Conservation (phyloP, 768 basidiomycete genomes). For the Amyloporia xantha region DNA sequence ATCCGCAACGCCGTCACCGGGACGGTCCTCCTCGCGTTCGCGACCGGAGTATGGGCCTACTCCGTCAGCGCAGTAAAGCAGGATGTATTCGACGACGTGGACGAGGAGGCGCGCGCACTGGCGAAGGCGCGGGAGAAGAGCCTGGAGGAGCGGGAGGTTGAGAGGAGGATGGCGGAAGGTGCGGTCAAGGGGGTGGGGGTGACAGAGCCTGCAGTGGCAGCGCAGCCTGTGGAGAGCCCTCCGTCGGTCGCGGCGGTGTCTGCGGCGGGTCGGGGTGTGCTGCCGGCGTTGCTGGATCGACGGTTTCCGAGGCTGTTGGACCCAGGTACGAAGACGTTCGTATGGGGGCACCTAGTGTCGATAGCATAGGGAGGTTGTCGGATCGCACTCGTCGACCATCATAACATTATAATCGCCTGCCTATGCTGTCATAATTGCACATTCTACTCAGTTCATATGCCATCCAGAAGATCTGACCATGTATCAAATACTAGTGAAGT, state of each 20-base stretch:
- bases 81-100: conserved; percentile 84
- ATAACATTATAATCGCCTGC: neutral
- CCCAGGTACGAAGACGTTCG: conserved; percentile 53
- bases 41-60: conserved; percentile 81
- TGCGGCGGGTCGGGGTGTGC: conserved; percentile 32
- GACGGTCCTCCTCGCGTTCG: conserved; percentile 61
- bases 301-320: conserved; percentile 49
- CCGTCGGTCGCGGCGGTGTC: neutral
- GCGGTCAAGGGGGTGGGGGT: no score
- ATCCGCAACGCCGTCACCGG: conserved; percentile 78
- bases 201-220: conserved; percentile 12
- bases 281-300: conserved; percentile 36
- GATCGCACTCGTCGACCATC: conserved; percentile 13
- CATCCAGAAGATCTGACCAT: neutral
- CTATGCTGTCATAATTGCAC: conserved; percentile 6
- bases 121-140: conserved; percentile 25
- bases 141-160: conserved; percentile 25
- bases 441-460: conserved; percentile 6
- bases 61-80: conserved; percentile 93
- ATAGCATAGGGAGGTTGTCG: conserved; percentile 46
- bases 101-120: conserved; percentile 65
- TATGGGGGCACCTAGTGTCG: conserved; percentile 73
- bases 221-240: neutral
- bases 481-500: conserved; percentile 3
- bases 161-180: conserved; percentile 20